These are phyloP conservation scores for Cenchrus americanus DNA, from an alignment of 176 grass and related monocot genomes.

Conservation along the genomic window DNA sequence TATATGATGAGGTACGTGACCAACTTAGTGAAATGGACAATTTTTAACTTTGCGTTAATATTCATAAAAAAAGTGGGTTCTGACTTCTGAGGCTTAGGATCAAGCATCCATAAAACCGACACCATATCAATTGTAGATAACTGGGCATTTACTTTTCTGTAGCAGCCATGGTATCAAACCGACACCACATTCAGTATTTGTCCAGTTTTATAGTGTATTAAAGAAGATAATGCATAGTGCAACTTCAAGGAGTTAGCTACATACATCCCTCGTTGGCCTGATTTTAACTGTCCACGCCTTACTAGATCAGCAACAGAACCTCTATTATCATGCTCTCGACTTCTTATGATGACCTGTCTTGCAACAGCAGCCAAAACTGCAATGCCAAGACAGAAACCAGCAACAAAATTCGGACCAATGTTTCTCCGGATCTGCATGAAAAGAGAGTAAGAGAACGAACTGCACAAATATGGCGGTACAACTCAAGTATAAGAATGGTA, in stretches of 20 bases:
- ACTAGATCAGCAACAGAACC: conserved; percentile 95
- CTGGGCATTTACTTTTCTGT: not conserved
- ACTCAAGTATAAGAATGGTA: not conserved
- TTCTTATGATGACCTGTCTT: conserved; percentile 64
- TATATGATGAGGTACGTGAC: not conserved
- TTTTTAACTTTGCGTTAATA: conserved; percentile 3
- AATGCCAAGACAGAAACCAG: conserved; percentile 59
- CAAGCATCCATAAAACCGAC: not conserved
- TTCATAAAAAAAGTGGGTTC: conserved; percentile 20
- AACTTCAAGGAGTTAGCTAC: conserved; percentile 45
- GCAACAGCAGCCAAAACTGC: conserved; percentile 60
- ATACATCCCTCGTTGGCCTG: conserved; percentile 78
- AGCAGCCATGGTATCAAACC: not conserved
- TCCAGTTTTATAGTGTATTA: not conserved
- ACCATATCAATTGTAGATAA: not conserved
- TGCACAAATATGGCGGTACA: not conserved
- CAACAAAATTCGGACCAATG: conserved; percentile 52
- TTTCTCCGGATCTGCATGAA: conserved; percentile 59
- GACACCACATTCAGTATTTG: not conserved
- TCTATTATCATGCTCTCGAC: conserved; percentile 45
- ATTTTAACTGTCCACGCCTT: conserved; percentile 92
- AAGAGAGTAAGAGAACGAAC: conserved; percentile 6
- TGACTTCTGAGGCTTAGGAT: not conserved
- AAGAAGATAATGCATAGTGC: conserved; percentile 34
- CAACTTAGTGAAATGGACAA: not conserved